Conservation (phyloP, 2,329 filamentous ascomycete species). For the Dactylellina haptotyla region DNA sequence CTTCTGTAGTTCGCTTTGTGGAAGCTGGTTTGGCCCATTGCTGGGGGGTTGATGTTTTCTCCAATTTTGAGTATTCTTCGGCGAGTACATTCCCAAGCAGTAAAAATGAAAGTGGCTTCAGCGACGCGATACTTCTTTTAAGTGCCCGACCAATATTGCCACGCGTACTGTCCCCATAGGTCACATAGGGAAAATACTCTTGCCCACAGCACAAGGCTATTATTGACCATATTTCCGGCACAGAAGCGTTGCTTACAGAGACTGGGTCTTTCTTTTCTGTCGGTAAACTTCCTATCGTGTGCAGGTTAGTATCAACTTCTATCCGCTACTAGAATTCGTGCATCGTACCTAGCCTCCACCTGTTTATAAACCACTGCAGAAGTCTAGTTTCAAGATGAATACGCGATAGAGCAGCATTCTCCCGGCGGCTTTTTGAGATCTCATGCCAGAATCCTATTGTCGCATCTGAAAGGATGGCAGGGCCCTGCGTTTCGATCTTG, state of each 20-base stretch:
- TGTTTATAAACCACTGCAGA: constrained; percentile 81
- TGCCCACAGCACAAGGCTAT: constrained; percentile 71
- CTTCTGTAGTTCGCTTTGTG: constrained; percentile 36
- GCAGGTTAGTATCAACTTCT: constrained; percentile 10
- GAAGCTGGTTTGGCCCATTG: constrained; percentile 34
- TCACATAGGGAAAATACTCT: constrained; percentile 70
- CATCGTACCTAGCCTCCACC: constrained; percentile 84
- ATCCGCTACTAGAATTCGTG: constrained; percentile 31
- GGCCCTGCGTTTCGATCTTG: constrained; percentile 82
- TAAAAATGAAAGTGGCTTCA: constrained; percentile 49
- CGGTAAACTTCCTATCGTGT: constrained; percentile 56
- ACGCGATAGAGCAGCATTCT: constrained; percentile 45
- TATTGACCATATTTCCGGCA: constrained; percentile 75
- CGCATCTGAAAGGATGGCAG: constrained; percentile 80
- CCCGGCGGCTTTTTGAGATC: constrained; percentile 73
- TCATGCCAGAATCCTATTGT: constrained; percentile 77
- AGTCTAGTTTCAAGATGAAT: constrained; percentile 71
- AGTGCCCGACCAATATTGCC: constrained; percentile 40
- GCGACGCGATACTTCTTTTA: constrained; percentile 37
- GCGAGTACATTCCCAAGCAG: constrained; percentile 48
- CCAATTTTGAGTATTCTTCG: constrained; percentile 18
- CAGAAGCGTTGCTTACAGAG: constrained; percentile 64
- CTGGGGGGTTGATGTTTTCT: neutral
- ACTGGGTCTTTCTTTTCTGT: constrained; percentile 24
- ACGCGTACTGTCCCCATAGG: constrained; percentile 68